Base-by-base conservation (phyloP, 2,329 filamentous ascomycete genomes). In the Lecanosticta acicola region DNA sequence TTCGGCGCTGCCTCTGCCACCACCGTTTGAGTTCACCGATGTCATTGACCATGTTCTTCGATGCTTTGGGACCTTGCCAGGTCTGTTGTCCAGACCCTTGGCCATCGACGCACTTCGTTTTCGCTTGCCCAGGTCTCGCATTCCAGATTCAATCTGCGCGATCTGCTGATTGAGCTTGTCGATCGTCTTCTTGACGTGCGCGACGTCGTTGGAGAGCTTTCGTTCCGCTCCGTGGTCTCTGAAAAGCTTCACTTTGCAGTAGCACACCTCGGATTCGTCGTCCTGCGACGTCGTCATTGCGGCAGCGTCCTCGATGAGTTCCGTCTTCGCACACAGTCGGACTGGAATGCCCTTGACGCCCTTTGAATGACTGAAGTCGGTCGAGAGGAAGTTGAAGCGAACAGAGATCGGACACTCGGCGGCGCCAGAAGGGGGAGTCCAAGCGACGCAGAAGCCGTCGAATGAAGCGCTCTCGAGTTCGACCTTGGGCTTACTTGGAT, bases 261-360 rank as follows among this genome's bases (percentile, higher is more conserved):
- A 97, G 66, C 87, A 91, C 17, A 95, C 83, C 66, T 97, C 90
- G 18, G 61, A 46, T 9, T 48, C 54, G 1, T 80, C 71, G 11
- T 59, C 58, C 10, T 55, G 64, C 13, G 43, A 42, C 10, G 24
- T 24, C 10, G n/a, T 19, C 5, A 24, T 20, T 71, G 67, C 5
- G 74, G 73, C 20, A 5, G 39, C 32, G 21, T 63, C 60, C 13
- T 58, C 56, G n/a, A 91, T 49, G 9, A 83, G 68, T 53, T 85
- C 84, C 0, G 93, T 97, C 68, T 97, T 97, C 11, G 90, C 83
- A 66, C 91, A 97, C 0, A 97, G 77, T 45, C 93, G 77, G 3
- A 98, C 90, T 0, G 93, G 91, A 54, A 97, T 96, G 29, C 93
- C 93, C 68, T 97, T 98, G 39, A 98, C 93, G 37, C 93, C 93